Conservation (phyloP, 306 rosid genomes). For the Biancaea sappan region DNA sequence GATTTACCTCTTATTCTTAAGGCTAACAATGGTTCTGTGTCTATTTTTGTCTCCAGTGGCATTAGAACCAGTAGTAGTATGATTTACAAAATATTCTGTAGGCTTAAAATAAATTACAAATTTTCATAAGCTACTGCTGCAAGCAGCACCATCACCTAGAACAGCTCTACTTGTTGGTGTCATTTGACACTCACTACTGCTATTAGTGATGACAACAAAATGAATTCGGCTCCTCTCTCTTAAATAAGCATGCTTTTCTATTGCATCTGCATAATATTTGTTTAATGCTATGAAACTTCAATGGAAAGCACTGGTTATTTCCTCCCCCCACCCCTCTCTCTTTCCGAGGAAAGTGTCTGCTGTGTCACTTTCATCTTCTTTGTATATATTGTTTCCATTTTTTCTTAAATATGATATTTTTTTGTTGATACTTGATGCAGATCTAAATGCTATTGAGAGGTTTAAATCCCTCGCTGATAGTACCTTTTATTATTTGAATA, state of each 20-base stretch:
- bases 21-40: constrained; percentile 1
- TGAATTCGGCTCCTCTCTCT: constrained; percentile 3
- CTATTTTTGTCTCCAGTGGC: background rate
- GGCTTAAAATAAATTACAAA: background rate
- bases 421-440: constrained; percentile 15
- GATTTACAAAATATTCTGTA: background rate
- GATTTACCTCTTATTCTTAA: constrained; percentile 12
- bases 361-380: background rate
- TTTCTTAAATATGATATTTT: background rate
- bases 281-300: constrained; percentile 8
- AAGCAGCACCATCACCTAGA: background rate
- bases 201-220: background rate
- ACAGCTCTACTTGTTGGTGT: background rate
- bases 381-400: background rate
- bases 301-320: background rate
- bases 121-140: background rate
- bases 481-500: constrained; percentile 18
- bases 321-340: background rate
- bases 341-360: background rate
- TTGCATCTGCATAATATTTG: background rate
- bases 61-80: background rate
- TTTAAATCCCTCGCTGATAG: constrained; percentile 20
- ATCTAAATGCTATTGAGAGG: constrained; percentile 13
- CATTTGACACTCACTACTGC: constrained; percentile 4
- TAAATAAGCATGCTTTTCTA: background rate